Evolutionary conservation across 352 stramenopile genomes (phyloP), one percentile per base, ranked within the genome.

Genomic region (Phytophthora podocarpi): DNA sequence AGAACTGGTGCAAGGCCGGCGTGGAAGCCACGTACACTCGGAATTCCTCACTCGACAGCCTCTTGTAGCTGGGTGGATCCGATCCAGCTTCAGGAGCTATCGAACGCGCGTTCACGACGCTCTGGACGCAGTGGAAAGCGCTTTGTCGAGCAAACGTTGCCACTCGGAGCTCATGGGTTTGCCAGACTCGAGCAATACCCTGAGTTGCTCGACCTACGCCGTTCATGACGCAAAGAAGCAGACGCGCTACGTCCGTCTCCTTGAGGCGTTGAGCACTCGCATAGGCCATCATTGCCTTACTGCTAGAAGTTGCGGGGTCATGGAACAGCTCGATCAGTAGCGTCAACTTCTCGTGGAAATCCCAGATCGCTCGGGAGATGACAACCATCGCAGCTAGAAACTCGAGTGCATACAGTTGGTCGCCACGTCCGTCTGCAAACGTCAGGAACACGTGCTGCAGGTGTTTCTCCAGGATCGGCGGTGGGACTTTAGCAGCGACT

Each of bases 401-500:
- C 40, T 90, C 80, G 32, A 87, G 64, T 9, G 72, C 82, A 23
- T 80, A 90, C 15, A 91, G 11, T 3, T 70, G 72, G 28, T 45
- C 58, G 5, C 56, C 43, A 13, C 58, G 26, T 26, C 52, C 41
- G 9, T 60, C 54, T 6, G 66, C 63, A 28, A 89, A 82, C n/a
- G 78, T 83, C 8, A 75, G 45, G 59, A 91, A 91, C 5, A 88
- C 48, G 59, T 91, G 79, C 37, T 85, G 75, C n/a, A 91, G 20
- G 20, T 77, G 64, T 16, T 78, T 68, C 45, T 88, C 79, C 40
- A 88, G 20, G 36, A 88, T 51, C 30, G 69, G 9, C 37, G 70
- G 65, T 31, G 59, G 11, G 20, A 52, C 39, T 39, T 54, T 48
- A 6, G 34, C 26, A 15, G 18, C 8, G 5, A 35, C n/a, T 26